phyloP scores from a whole-genome alignment of 2,329 filamentous ascomycete species.

The Fusarium hainanense region DNA sequence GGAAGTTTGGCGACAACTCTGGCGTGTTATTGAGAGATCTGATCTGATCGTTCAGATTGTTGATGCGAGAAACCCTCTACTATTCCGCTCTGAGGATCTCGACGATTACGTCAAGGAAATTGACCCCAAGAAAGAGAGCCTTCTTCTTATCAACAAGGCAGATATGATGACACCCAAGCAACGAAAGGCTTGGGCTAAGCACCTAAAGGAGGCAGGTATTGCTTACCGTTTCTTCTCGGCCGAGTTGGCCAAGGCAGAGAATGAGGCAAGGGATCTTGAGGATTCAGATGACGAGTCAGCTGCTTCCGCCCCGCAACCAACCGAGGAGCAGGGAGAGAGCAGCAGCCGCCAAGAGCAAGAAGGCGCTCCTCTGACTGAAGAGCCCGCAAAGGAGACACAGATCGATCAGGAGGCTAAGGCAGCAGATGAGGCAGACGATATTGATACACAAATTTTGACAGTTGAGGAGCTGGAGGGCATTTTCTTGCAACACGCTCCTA shows the following conservation, averaged over 20 bases:
- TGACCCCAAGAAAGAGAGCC: constrained; percentile 85
- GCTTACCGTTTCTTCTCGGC: constrained; percentile 98
- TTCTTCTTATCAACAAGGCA: constrained; percentile 96
- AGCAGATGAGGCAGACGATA: constrained; percentile 53
- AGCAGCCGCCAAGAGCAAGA: constrained; percentile 41
- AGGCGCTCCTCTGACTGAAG: constrained; percentile 45
- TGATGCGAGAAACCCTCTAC: constrained; percentile 91
- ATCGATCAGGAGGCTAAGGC: constrained; percentile 33
- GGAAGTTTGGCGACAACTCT: constrained; percentile 97
- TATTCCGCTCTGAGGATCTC: constrained; percentile 94
- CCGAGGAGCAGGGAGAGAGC: constrained; percentile 45
- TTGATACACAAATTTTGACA: constrained; percentile 83
- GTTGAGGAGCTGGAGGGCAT: constrained; percentile 92
- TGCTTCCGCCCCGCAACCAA: constrained; percentile 38
- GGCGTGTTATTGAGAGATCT: constrained; percentile 96
- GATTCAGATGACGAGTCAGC: constrained; percentile 56
- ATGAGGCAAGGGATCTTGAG: constrained; percentile 74
- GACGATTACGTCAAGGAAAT: constrained; percentile 96
- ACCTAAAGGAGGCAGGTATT: constrained; percentile 83
- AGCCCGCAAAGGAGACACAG: constrained; percentile 45
- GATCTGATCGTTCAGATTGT: constrained; percentile 98
- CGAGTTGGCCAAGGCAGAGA: constrained; percentile 87
- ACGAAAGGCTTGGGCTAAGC: constrained; percentile 84
- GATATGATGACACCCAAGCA: constrained; percentile 97
- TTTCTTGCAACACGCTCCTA: constrained; percentile 78